phyloP scores from a whole-genome alignment of 1,139 yeast species.

The Scheffersomyces stambukii region DNA sequence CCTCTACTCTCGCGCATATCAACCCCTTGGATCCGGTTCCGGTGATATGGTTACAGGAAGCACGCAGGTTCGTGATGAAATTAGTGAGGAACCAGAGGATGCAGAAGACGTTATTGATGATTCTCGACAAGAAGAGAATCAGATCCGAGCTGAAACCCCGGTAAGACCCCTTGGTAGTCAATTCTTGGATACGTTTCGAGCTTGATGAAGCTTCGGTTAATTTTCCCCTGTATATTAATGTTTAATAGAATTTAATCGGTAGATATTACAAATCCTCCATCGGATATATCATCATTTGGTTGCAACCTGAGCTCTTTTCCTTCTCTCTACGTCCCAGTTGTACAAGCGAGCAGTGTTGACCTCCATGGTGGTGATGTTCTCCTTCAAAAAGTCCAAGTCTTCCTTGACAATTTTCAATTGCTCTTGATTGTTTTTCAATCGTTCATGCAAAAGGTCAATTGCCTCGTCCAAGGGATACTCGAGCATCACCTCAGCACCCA shows the following conservation, averaged over 20 bases:
- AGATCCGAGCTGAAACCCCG: slow-evolving; percentile 50
- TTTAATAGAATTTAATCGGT: background rate
- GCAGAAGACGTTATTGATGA: slow-evolving; percentile 23
- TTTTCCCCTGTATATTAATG: background rate
- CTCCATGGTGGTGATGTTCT: slow-evolving; percentile 95
- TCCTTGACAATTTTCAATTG: slow-evolving; percentile 64
- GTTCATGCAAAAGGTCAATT: slow-evolving; percentile 56
- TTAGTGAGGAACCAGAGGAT: slow-evolving; percentile 16
- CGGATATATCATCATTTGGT: background rate
- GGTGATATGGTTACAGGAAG: too few relatives aligned
- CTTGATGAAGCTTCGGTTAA: slow-evolving; percentile 14
- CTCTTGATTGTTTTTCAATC: slow-evolving; percentile 60
- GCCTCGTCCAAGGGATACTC: slow-evolving; percentile 94
- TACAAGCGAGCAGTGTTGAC: slow-evolving; percentile 94
- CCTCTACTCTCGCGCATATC: slow-evolving; percentile 9
- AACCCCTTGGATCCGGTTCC: slow-evolving; percentile 10
- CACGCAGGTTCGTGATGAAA: too few relatives aligned
- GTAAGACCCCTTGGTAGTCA: slow-evolving; percentile 57
- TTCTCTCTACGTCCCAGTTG: slow-evolving; percentile 92
- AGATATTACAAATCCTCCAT: background rate
- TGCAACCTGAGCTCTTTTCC: slow-evolving; percentile 44
- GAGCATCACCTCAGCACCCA: slow-evolving; percentile 97
- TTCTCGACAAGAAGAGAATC: slow-evolving; percentile 18
- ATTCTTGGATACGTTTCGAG: slow-evolving; percentile 53
- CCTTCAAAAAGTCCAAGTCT: slow-evolving; percentile 84